A percentile compares a stretch with the other conserved stretches of the same genome.
Evolutionary conservation across 2,329 filamentous ascomycete species (phyloP).

Genomic region (Diaporthe aspalathi): DNA sequence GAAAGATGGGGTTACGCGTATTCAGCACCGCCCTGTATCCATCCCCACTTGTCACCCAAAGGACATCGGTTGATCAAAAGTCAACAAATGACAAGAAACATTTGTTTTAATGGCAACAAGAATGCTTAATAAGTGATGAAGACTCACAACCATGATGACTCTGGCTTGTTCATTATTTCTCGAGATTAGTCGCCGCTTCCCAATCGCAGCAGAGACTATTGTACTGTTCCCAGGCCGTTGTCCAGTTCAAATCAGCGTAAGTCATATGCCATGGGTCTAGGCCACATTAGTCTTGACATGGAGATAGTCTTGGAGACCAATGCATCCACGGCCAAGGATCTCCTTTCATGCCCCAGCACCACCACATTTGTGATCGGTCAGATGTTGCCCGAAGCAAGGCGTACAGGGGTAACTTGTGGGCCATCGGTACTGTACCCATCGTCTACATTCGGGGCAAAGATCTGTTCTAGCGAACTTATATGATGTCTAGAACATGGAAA

Average conservation of each 20-base stretch:
- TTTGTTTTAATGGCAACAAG: not conserved
- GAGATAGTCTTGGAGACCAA: not conserved
- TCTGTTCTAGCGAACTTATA: not conserved
- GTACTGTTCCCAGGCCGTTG: too few species aligned
- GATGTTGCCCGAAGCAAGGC: not conserved
- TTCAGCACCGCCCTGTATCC: not conserved
- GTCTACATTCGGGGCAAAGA: not conserved
- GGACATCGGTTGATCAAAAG: not conserved
- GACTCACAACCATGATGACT: not conserved
- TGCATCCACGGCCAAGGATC: not conserved
- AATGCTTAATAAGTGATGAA: not conserved
- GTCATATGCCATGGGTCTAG: not conserved
- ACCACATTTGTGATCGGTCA: not conserved
- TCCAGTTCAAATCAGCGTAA: not conserved
- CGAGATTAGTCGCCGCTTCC: not conserved
- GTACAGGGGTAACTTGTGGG: not conserved
- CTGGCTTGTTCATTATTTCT: not conserved
- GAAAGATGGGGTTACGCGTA: conserved; percentile 1
- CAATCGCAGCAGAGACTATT: not conserved
- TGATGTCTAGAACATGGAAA: not conserved
- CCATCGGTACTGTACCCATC: not conserved
- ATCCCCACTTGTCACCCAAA: not conserved
- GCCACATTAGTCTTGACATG: not conserved
- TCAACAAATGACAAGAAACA: not conserved
- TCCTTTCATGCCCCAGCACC: not conserved